Conservation (phyloP, 2,329 filamentous ascomycete species). For the Alternaria alternata region DNA sequence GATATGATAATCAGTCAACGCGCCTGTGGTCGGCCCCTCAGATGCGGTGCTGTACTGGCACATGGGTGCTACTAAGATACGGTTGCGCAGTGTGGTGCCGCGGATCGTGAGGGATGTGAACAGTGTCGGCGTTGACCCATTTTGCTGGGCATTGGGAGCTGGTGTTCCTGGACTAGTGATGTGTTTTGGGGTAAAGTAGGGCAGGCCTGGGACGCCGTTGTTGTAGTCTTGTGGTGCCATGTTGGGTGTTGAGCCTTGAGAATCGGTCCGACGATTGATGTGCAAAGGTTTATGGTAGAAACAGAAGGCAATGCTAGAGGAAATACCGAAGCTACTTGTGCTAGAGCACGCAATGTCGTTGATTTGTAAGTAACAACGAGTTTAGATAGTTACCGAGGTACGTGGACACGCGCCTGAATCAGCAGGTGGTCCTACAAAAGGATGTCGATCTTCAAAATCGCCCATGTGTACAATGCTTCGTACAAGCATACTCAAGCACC, state of each 20-base stretch:
- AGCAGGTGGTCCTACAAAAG: background rate
- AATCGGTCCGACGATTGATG: background rate
- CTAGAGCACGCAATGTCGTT: slow-evolving; percentile 9
- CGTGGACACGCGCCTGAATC: slow-evolving; percentile 1
- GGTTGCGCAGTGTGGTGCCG: slow-evolving; percentile 45
- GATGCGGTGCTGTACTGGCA: slow-evolving; percentile 48
- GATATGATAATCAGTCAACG: slow-evolving; percentile 50
- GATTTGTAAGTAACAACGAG: slow-evolving; percentile 25
- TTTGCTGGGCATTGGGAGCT: slow-evolving; percentile 12
- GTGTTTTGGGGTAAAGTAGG: slow-evolving; percentile 59
- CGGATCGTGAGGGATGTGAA: slow-evolving; percentile 50
- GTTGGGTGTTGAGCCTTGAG: background rate
- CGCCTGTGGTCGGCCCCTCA: slow-evolving; percentile 46
- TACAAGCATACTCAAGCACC: background rate
- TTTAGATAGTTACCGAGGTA: slow-evolving; percentile 21
- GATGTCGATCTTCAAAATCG: background rate
- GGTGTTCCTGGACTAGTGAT: slow-evolving; percentile 51
- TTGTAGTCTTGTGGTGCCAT: slow-evolving; percentile 44
- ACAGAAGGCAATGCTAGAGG: background rate
- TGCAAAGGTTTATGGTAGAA: background rate
- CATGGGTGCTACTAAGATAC: slow-evolving; percentile 51
- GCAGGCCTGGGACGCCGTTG: slow-evolving; percentile 34
- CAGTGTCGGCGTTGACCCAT: slow-evolving; percentile 35
- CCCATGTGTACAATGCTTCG: background rate
- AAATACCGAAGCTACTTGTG: background rate